Conservation (phyloP, 176 grass and related monocot species). For the Carex littledalei region DNA sequence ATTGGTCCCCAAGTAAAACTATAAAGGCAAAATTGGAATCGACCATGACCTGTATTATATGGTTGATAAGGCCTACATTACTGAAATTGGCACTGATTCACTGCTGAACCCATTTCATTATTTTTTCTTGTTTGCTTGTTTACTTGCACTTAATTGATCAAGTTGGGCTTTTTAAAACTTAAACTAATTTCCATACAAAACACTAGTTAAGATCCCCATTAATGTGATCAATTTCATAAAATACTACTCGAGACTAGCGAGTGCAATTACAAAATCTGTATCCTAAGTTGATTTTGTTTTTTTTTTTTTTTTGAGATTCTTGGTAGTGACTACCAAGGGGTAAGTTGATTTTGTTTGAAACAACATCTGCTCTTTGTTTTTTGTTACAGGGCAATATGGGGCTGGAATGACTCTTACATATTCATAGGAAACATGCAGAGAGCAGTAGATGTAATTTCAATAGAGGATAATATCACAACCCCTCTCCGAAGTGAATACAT, state of each 20-base stretch:
- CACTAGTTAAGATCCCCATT: neutral
- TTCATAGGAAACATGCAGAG: constrained; percentile 36
- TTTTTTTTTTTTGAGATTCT: too few species aligned
- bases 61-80: neutral
- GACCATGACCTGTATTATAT: neutral
- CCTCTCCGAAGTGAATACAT: constrained; percentile 26
- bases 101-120: neutral
- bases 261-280: neutral
- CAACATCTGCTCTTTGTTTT: neutral
- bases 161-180: neutral
- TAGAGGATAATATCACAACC: neutral
- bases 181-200: neutral
- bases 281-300: neutral
- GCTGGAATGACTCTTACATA: constrained; percentile 38
- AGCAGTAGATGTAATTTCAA: constrained; percentile 39
- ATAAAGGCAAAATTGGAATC: neutral
- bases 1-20: neutral
- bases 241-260: neutral
- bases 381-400: constrained; percentile 41
- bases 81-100: neutral
- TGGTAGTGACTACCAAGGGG: too few species aligned
- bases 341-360: neutral
- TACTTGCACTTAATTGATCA: neutral
- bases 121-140: neutral
- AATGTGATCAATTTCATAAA: neutral